Conservation (phyloP, 2,329 filamentous ascomycete species). For the Ambrosiella cleistominuta region DNA sequence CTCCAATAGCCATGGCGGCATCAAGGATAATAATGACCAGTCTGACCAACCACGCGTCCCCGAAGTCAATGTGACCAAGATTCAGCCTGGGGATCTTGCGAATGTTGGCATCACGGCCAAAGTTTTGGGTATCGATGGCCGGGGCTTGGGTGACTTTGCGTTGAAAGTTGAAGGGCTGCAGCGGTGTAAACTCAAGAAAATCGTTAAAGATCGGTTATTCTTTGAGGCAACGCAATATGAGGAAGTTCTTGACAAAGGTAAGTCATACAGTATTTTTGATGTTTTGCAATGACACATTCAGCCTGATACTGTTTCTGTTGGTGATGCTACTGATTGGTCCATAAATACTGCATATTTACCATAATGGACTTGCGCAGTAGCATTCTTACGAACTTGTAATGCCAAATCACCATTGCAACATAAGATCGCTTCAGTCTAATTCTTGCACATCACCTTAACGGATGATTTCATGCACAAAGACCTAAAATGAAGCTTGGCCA, state of each 20-base stretch:
- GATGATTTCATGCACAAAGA: not conserved
- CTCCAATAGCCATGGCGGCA: slow-evolving; percentile 34
- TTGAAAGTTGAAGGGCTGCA: slow-evolving; percentile 73
- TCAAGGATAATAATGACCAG: slow-evolving; percentile 52
- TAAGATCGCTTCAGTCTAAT: not conserved
- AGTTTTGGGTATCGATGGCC: slow-evolving; percentile 59
- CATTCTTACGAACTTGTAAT: not conserved
- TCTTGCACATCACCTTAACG: not conserved
- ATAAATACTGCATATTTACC: not conserved
- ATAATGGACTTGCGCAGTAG: not conserved
- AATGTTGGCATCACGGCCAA: slow-evolving; percentile 66
- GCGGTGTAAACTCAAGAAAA: slow-evolving; percentile 56
- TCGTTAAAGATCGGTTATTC: slow-evolving; percentile 63
- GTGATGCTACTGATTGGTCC: not conserved
- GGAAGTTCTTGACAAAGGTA: slow-evolving; percentile 53
- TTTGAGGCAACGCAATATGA: slow-evolving; percentile 62
- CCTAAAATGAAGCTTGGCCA: not conserved
- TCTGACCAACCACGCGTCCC: slow-evolving; percentile 24
- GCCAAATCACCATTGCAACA: not conserved
- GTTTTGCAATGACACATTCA: not conserved
- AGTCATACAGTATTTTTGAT: slow-evolving; percentile 16
- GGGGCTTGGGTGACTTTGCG: slow-evolving; percentile 57
- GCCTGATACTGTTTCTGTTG: not conserved
- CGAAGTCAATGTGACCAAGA: slow-evolving; percentile 39
- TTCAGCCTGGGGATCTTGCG: slow-evolving; percentile 58